These are phyloP conservation scores for Dendrostoma leiphaemia DNA, from an alignment of 2,329 filamentous ascomycete genomes.

Conservation along the genomic window DNA sequence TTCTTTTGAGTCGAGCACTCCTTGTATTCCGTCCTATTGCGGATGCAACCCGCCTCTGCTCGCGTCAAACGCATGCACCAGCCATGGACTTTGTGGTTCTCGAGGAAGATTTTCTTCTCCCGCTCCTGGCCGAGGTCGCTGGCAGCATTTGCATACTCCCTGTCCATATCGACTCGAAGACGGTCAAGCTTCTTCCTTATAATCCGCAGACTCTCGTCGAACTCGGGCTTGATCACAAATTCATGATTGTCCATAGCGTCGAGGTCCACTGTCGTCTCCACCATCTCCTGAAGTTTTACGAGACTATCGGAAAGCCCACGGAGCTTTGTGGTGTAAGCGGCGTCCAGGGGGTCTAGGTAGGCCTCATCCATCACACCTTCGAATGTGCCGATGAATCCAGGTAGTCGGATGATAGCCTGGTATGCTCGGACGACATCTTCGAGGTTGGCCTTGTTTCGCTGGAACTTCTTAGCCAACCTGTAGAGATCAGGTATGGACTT, in stretches of 20 bases:
- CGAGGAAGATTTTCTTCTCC: conserved; percentile 98
- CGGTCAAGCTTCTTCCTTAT: conserved; percentile 90
- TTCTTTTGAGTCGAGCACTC: conserved; percentile 99
- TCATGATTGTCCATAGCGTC: conserved; percentile 95
- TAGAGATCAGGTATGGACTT: conserved; percentile 93
- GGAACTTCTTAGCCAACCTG: conserved; percentile 89
- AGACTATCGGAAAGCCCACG: conserved; percentile 74
- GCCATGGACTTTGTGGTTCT: conserved; percentile 93
- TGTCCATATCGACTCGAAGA: conserved; percentile 76
- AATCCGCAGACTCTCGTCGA: conserved; percentile 83
- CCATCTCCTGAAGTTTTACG: conserved; percentile 91
- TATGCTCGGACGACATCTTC: conserved; percentile 96
- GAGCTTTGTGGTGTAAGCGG: conserved; percentile 82
- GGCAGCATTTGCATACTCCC: conserved; percentile 74
- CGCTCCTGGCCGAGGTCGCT: conserved; percentile 83
- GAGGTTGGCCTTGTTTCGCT: conserved; percentile 83
- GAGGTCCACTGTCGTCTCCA: conserved; percentile 95
- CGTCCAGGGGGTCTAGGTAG: conserved; percentile 83
- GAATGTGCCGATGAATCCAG: conserved; percentile 83
- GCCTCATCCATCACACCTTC: conserved; percentile 94
- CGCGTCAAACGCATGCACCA: conserved; percentile 95
- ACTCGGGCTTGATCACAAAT: conserved; percentile 98
- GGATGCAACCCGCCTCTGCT: conserved; percentile 87
- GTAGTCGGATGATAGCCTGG: conserved; percentile 88
- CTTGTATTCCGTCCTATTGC: conserved; percentile 85